A percentile compares a stretch with the other conserved stretches of the same genome.
These are phyloP conservation scores for Syzygium syzygioides DNA, from an alignment of 441 rosid genomes.

Conservation along the genomic window DNA sequence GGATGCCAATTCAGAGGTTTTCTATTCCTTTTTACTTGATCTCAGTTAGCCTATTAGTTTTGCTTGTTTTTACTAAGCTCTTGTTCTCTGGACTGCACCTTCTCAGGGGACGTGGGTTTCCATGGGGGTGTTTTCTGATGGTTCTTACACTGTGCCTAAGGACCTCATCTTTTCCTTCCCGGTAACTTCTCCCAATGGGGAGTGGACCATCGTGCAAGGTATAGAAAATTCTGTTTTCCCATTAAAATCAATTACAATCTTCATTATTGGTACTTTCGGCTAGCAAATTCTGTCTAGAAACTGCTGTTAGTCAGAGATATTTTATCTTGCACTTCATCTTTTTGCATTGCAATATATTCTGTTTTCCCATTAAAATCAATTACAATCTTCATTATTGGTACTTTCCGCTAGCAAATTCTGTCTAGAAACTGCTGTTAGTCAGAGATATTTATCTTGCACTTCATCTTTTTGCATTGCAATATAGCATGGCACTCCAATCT, in stretches of 20 bases:
- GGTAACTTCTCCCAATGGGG: constrained; percentile 66
- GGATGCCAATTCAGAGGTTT: no score
- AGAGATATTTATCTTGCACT: neutral
- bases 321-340: neutral
- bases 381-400: neutral
- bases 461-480: neutral
- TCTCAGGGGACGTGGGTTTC: constrained; percentile 40
- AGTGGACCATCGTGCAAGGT: constrained; percentile 92
- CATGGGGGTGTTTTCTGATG: constrained; percentile 92
- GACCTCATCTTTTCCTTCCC: constrained; percentile 93
- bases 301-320: neutral
- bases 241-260: neutral
- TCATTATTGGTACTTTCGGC: neutral
- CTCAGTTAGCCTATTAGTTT: no score
- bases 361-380: neutral
- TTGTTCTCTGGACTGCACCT: no score
- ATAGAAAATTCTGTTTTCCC: neutral
- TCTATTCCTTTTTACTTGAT: no score
- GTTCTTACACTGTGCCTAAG: constrained; percentile 81
- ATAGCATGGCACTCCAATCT: neutral
- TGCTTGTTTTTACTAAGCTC: no score
- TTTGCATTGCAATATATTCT: neutral
- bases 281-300: neutral
- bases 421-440: neutral
- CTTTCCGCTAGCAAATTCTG: neutral